These are phyloP conservation scores for Toxicodendron radicans DNA, from an alignment of 345 rosid genomes.

Conservation along the genomic window DNA sequence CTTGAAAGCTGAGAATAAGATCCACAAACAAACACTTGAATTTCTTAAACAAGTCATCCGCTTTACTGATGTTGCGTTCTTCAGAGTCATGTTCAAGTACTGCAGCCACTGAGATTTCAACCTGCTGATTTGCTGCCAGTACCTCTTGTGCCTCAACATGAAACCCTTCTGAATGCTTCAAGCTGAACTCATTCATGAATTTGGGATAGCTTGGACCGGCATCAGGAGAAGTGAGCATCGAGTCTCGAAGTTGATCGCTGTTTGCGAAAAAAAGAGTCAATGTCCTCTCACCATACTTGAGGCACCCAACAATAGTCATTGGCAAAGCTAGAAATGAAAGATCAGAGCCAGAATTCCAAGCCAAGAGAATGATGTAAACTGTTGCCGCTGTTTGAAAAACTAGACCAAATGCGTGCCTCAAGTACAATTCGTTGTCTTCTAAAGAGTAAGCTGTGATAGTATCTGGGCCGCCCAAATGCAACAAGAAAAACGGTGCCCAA, in stretches of 20 bases:
- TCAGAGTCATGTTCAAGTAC: not conserved
- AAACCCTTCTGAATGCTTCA: not conserved
- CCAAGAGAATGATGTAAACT: not conserved
- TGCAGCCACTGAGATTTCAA: no score
- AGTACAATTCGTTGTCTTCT: constrained; percentile 19
- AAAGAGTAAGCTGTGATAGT: constrained; percentile 17
- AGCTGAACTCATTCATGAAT: constrained; percentile 2
- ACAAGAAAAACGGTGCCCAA: constrained; percentile 19
- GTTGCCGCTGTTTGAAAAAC: not conserved
- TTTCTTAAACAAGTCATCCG: not conserved
- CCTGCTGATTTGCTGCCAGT: no score
- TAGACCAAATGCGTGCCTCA: constrained; percentile 4
- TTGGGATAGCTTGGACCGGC: constrained; percentile 14
- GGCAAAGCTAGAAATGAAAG: constrained; percentile 11
- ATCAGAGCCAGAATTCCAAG: not conserved
- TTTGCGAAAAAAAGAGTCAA: constrained; percentile 17
- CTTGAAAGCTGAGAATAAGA: constrained; percentile 29
- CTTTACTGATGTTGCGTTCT: not conserved
- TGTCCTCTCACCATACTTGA: constrained; percentile 26
- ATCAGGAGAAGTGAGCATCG: constrained; percentile 7
- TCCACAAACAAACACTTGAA: constrained; percentile 27
- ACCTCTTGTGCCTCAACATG: not conserved
- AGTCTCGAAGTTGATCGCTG: constrained; percentile 11
- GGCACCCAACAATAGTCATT: constrained; percentile 20
- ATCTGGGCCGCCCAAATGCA: constrained; percentile 19